Percentiles rank a stretch among this genome's conserved stretches.
Evolutionary conservation across 2,329 filamentous ascomycete species (phyloP).

Genomic region (Pseudogymnoascus destructans): DNA sequence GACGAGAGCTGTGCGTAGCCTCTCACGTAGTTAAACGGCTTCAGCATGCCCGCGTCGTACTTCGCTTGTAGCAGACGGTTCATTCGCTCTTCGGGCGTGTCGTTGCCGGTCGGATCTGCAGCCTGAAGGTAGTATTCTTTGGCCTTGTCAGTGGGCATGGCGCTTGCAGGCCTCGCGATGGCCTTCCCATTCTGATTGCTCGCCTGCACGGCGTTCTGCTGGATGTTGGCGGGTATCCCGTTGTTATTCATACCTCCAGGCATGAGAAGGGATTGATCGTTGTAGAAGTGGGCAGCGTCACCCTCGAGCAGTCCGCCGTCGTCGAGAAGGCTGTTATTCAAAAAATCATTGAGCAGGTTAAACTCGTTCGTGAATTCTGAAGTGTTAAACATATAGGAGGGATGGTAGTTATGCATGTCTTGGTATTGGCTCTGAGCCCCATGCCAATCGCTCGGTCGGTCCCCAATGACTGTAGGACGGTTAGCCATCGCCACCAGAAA

Average conservation of each 20-base stretch:
- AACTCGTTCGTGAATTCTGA: constrained; percentile 90
- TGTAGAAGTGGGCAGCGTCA: constrained; percentile 48
- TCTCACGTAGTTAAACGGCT: constrained; percentile 97
- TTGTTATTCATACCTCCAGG: constrained; percentile 35
- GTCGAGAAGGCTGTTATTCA: constrained; percentile 83
- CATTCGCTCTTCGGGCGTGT: constrained; percentile 87
- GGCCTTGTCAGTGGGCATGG: constrained; percentile 45
- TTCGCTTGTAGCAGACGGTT: constrained; percentile 88
- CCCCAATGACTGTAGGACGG: constrained; percentile 51
- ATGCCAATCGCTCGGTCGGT: constrained; percentile 64
- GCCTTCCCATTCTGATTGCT: constrained; percentile 36
- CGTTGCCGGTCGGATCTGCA: constrained; percentile 79
- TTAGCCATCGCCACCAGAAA: constrained; percentile 20
- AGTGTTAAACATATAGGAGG: constrained; percentile 88
- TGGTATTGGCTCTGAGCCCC: constrained; percentile 65
- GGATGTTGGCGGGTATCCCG: constrained; percentile 23
- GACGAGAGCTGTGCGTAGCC: constrained; percentile 80
- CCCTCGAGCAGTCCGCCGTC: constrained; percentile 61
- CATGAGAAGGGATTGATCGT: constrained; percentile 37
- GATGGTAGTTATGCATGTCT: constrained; percentile 89
- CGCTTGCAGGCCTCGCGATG: constrained; percentile 47
- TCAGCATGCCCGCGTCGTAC: constrained; percentile 85
- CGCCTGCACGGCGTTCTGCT: constrained; percentile 24
- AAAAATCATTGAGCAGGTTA: constrained; percentile 89
- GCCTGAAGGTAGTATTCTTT: constrained; percentile 95